Evolutionary conservation across 2,329 filamentous ascomycete genomes (phyloP), one percentile per base, ranked within the genome.

Genomic region (Sporothrix sp.): DNA sequence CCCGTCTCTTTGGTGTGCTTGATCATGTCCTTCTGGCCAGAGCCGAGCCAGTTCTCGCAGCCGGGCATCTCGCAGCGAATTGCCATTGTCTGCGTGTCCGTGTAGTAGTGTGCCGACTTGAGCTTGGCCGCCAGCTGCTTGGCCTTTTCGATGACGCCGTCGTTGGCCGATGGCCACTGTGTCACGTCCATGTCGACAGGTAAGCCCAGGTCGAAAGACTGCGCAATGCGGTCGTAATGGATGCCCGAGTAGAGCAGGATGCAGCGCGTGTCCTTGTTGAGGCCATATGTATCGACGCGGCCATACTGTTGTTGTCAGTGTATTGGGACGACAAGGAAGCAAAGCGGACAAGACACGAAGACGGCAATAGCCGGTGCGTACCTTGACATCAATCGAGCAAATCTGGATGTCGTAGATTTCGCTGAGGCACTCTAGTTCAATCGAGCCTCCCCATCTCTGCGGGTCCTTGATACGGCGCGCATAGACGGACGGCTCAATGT

Each of bases 181-280:
- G 75, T 72, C 40, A 83, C 78, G 62, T 97, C 91, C 56, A 83
- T 78, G 23, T 93, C 85, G 0, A 87, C 79, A 7, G 83, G 78
- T 10, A 79, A 70, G 42, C 76, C 71, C 6, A 79, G 68, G 52
- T 70, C 73, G 39, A 71, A 73, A 16, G 81, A 82, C 57, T 95
- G 79, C 1, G 86, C 88, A 53, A 96, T 83, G 7, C 87, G 84
- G 66, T 96, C 91, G 67, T 96, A 96, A 65, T 96, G 90, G 46
- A 96, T 93, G 3, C 89, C 89, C 0, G 85, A 91, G 67, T 95
- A 96, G 0, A 95, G 82, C 21, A 96, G 71, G 23, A 95, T 81
- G 61, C 87, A 90, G 7, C 87, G 76, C 36, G 75, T 78, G 30
- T 70, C 65, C 48, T 78, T 78, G 1, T 81, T 80, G 62, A 93